Evolutionary conservation across 2,329 filamentous ascomycete genomes (phyloP), one percentile per base, ranked within the genome.

Genomic region (Colletotrichum tropicicola): DNA sequence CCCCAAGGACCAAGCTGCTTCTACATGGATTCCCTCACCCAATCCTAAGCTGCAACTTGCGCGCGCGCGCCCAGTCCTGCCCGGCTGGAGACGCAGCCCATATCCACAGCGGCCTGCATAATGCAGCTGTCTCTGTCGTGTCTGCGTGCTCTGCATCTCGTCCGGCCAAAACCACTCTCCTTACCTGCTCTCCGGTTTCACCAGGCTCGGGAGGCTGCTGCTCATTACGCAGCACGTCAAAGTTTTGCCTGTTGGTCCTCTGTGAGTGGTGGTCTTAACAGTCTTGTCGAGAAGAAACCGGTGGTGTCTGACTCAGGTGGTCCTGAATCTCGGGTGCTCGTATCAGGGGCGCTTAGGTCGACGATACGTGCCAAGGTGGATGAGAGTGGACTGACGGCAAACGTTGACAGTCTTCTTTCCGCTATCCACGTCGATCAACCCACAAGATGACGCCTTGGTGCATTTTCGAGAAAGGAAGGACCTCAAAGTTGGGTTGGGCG

Each of bases 81-180:
- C 48, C 51, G 15, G 28, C 51, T 45, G 44, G 17, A 49, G 62
- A 62, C 37, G 44, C 49, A 52, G 44, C 49, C 27, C 25, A 56
- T 45, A 61, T 30, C 62, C 49, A 62, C 49, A 56, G 37, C 27
- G 49, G 62, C 57, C 37, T 65, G 57, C 62, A 65, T 56, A n/a
- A 44, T 65, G 49, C 62, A 56, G 62, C 35, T 55, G 51, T 49
- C 13, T 49, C 17, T 30, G 44, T 47, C 57, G 44, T 55, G 44
- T 65, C 51, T 54, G 62, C 37, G 17, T 55, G 15, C 6, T 45
- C 5, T 45, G 43, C 56, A 19, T 54, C 44, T 30, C 44, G 48
- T 12, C 23, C 41, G 23, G 21, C 25, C 35, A 32, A 27, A 49
- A 6, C 23, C 23, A 51, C 21, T 37, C 35, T 49, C 12, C 45